Percentiles rank a stretch among this genome's conserved stretches.
phyloP scores from a whole-genome alignment of 2,329 filamentous ascomycete species.

The Fusarium oligoseptatum region DNA sequence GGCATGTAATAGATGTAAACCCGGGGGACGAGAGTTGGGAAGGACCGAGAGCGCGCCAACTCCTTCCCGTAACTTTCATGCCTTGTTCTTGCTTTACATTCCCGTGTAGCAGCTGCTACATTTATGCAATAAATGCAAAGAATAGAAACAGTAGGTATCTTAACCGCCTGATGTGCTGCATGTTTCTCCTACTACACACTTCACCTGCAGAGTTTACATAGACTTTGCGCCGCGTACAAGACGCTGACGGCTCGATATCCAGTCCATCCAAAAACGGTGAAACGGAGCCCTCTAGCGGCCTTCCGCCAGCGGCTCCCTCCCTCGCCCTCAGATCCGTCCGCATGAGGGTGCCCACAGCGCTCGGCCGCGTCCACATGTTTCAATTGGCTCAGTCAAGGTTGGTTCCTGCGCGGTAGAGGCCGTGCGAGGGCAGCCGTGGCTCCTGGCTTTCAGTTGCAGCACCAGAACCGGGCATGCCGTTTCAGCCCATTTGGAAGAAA shows the following conservation, averaged over 20 bases:
- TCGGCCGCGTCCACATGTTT: background rate
- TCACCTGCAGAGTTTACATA: background rate
- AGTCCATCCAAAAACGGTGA: slow-evolving; percentile 20
- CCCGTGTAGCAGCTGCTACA: background rate
- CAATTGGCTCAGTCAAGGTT: slow-evolving; percentile 3
- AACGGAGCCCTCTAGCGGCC: slow-evolving; percentile 15
- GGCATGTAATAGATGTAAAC: background rate
- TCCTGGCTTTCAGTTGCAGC: slow-evolving; percentile 10
- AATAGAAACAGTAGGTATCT: background rate
- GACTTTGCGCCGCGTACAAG: background rate
- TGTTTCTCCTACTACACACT: background rate
- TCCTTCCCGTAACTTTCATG: background rate
- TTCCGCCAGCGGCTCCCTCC: slow-evolving; percentile 11
- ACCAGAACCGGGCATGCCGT: background rate
- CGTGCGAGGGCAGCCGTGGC: slow-evolving; percentile 21
- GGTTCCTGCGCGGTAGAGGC: slow-evolving; percentile 19
- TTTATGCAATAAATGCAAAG: background rate
- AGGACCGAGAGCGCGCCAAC: background rate
- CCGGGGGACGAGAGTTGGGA: background rate
- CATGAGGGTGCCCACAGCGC: background rate
- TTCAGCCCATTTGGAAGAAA: slow-evolving; percentile 1
- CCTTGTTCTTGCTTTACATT: background rate
- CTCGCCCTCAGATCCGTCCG: background rate
- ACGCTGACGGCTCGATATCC: background rate
- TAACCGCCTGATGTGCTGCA: background rate